Percentiles rank a stretch among this genome's conserved stretches.
Evolutionary conservation across 2,329 filamentous ascomycete genomes (phyloP).

Genomic region (Dactylellina haptotyla): DNA sequence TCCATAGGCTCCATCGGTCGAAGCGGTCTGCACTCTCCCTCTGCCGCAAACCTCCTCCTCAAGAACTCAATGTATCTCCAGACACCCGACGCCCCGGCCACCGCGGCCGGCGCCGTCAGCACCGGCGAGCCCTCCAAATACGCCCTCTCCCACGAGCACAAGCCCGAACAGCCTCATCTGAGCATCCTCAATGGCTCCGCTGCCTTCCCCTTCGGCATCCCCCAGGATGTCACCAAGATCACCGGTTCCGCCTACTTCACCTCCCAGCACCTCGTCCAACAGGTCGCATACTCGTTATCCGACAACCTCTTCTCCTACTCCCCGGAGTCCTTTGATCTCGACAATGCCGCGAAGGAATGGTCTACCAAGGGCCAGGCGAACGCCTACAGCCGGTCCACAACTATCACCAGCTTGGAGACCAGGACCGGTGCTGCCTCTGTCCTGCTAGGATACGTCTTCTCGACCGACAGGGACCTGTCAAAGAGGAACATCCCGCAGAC

Average conservation of each 20-base stretch:
- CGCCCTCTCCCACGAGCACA: conserved; percentile 38
- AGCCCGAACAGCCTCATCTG: conserved; percentile 54
- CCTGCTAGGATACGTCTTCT: conserved; percentile 96
- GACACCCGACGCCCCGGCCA: conserved; percentile 21
- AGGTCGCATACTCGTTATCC: conserved; percentile 92
- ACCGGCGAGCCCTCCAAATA: conserved; percentile 41
- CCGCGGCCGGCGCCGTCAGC: conserved; percentile 21
- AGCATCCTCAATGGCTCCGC: conserved; percentile 57
- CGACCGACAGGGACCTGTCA: conserved; percentile 90
- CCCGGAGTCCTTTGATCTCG: conserved; percentile 89
- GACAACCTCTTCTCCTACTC: conserved; percentile 94
- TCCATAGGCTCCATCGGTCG: conserved; percentile 42
- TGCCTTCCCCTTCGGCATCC: conserved; percentile 56
- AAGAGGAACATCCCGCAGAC: conserved; percentile 93
- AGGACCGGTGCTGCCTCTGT: conserved; percentile 88
- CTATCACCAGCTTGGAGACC: conserved; percentile 83
- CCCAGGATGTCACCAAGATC: conserved; percentile 64
- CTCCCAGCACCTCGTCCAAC: conserved; percentile 91
- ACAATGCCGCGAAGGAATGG: conserved; percentile 84
- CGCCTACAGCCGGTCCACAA: conserved; percentile 69
- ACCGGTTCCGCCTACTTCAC: conserved; percentile 91
- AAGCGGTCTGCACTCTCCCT: conserved; percentile 33
- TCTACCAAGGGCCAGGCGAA: conserved; percentile 75
- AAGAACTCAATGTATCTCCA: conserved; percentile 49
- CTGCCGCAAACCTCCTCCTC: conserved; percentile 44